Evolutionary conservation across 2,329 filamentous ascomycete genomes (phyloP).

Genomic region (Nigrograna mackinnonii): DNA sequence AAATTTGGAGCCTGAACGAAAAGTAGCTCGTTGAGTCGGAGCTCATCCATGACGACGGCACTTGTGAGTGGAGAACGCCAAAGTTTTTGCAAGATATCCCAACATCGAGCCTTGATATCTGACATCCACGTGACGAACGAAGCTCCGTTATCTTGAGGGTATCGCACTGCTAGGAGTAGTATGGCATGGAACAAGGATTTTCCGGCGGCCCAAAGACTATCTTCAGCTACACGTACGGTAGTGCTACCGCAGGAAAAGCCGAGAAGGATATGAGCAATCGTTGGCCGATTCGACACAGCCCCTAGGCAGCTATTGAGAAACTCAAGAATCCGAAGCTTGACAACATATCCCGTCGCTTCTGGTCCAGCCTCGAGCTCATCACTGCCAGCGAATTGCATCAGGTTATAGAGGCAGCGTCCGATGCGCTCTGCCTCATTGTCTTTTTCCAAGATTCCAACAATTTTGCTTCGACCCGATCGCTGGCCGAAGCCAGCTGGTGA

Average conservation of each 20-base stretch:
- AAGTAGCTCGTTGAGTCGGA: slow-evolving; percentile 80
- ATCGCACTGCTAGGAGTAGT: slow-evolving; percentile 69
- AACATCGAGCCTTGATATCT: slow-evolving; percentile 47
- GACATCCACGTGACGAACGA: slow-evolving; percentile 46
- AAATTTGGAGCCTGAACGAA: slow-evolving; percentile 76
- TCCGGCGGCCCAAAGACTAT: slow-evolving; percentile 71
- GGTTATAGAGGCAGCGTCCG: slow-evolving; percentile 69
- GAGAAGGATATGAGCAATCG: slow-evolving; percentile 86
- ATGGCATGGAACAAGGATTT: slow-evolving; percentile 84
- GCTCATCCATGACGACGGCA: slow-evolving; percentile 73
- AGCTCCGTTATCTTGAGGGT: slow-evolving; percentile 63
- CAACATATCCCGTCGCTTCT: slow-evolving; percentile 72
- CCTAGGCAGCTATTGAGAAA: slow-evolving; percentile 82
- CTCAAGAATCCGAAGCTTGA: slow-evolving; percentile 82
- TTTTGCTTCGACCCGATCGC: slow-evolving; percentile 74
- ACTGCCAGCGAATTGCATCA: slow-evolving; percentile 63
- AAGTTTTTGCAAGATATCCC: slow-evolving; percentile 72
- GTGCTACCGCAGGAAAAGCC: slow-evolving; percentile 81
- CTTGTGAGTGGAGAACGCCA: slow-evolving; percentile 84
- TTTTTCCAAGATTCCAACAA: slow-evolving; percentile 84
- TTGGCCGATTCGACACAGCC: slow-evolving; percentile 75
- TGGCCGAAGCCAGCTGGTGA: slow-evolving; percentile 66
- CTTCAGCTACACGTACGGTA: slow-evolving; percentile 67
- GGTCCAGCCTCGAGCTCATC: slow-evolving; percentile 75
- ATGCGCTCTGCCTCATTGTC: slow-evolving; percentile 82